phyloP scores from a whole-genome alignment of 345 rosid genomes.

The Cardamine resedifolia region DNA sequence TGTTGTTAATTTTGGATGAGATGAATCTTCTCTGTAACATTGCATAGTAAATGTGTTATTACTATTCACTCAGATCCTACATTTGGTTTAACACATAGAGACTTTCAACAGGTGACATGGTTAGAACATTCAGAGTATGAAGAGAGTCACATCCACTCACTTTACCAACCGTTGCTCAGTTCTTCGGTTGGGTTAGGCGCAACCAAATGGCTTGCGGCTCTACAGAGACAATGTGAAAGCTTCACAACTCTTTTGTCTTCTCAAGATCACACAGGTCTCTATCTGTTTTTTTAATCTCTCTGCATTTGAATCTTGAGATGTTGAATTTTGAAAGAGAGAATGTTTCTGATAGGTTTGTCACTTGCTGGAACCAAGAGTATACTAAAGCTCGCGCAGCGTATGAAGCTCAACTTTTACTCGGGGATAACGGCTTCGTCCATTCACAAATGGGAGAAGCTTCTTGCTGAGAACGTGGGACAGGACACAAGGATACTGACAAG shows the following conservation, averaged over 20 bases:
- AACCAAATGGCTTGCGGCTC: conserved; percentile 56
- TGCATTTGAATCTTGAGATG: conserved; percentile 12
- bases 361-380: conserved; percentile 51
- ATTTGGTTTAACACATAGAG: conserved; percentile 13
- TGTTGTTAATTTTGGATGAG: conserved; percentile 16
- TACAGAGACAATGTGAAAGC: conserved; percentile 57
- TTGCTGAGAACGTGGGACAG: conserved; percentile 43
- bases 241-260: conserved; percentile 39
- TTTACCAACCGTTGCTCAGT: conserved; percentile 44
- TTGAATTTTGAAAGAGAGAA: background rate
- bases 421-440: conserved; percentile 54
- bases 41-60: background rate
- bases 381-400: conserved; percentile 56
- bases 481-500: conserved; percentile 55
- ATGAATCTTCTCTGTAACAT: background rate
- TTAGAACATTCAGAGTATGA: conserved; percentile 63
- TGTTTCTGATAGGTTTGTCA: conserved; percentile 41
- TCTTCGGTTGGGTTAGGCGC: conserved; percentile 62
- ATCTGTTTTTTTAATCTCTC: background rate
- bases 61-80: background rate
- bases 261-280: conserved; percentile 50
- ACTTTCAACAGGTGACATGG: conserved; percentile 62
- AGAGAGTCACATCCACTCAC: conserved; percentile 46
- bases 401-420: conserved; percentile 54
- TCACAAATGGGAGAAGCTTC: conserved; percentile 55